Conservation (phyloP, 805 yeast species). For the Sporopachydermia lactativora region DNA sequence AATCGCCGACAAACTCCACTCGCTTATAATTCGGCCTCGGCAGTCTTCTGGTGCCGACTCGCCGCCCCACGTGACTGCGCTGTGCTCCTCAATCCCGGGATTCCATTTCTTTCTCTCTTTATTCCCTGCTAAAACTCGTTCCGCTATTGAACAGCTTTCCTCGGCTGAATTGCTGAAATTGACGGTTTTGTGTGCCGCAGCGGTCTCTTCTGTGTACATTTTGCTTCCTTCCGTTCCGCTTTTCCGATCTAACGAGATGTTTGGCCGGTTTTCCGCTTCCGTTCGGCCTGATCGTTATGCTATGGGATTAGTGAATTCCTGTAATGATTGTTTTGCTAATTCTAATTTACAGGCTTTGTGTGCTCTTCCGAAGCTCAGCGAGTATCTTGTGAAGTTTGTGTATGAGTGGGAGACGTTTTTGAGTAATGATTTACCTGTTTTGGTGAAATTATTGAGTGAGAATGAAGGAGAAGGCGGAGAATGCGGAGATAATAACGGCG, state of each 20-base stretch:
- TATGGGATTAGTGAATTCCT: conserved; percentile 68
- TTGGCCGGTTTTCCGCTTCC: conserved; percentile 13
- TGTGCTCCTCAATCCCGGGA: neutral
- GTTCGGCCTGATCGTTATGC: conserved; percentile 44
- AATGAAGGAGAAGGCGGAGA: too few relatives aligned
- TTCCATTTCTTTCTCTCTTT: too few relatives aligned
- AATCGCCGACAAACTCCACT: neutral
- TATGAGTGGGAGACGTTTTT: conserved; percentile 5
- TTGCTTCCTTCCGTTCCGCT: conserved; percentile 17
- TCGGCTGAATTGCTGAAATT: neutral
- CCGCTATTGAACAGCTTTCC: neutral
- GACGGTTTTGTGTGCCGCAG: neutral
- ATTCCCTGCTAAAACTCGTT: neutral
- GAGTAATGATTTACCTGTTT: neutral
- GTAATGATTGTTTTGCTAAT: conserved; percentile 90
- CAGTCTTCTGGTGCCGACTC: neutral
- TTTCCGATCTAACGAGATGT: conserved; percentile 9
- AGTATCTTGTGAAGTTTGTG: conserved; percentile 35
- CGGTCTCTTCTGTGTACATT: conserved; percentile 17
- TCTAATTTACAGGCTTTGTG: conserved; percentile 72
- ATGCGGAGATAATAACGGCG: too few relatives aligned
- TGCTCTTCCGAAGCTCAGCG: conserved; percentile 42
- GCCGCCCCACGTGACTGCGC: neutral
- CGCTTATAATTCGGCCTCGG: neutral
- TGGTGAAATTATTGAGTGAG: neutral